A percentile compares a stretch with the other conserved stretches of the same genome.
These are phyloP conservation scores for Simplicillium aogashimaense DNA, from an alignment of 2,329 filamentous ascomycete species.

Conservation along the genomic window DNA sequence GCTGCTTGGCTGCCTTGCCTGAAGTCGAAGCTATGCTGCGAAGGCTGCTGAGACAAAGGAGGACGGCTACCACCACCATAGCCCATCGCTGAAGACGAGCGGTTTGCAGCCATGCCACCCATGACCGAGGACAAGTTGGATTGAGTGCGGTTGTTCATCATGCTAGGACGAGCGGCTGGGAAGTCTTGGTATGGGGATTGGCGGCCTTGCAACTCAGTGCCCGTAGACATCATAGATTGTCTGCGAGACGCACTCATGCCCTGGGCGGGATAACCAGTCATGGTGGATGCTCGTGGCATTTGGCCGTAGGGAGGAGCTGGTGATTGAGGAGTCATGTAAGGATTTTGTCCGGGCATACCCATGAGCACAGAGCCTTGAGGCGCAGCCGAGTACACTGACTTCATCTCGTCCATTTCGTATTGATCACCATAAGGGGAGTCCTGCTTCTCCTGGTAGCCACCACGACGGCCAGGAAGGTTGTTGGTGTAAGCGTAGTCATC, in stretches of 20 bases:
- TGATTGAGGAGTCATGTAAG: slow-evolving; percentile 77
- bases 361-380: slow-evolving; percentile 81
- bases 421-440: slow-evolving; percentile 61
- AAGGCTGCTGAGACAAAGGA: slow-evolving; percentile 33
- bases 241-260: slow-evolving; percentile 44
- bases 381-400: slow-evolving; percentile 88
- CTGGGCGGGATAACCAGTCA: slow-evolving; percentile 34
- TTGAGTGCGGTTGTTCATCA: slow-evolving; percentile 45
- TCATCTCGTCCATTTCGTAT: slow-evolving; percentile 98
- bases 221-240: slow-evolving; percentile 60
- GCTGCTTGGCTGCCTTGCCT: slow-evolving; percentile 53
- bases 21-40: slow-evolving; percentile 50
- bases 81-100: slow-evolving; percentile 37
- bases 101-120: slow-evolving; percentile 25
- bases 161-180: slow-evolving; percentile 45
- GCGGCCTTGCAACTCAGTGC: slow-evolving; percentile 34
- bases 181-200: slow-evolving; percentile 50
- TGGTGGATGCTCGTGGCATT: slow-evolving; percentile 29
- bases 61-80: slow-evolving; percentile 35
- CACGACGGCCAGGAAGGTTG: slow-evolving; percentile 83
- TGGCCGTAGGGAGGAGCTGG: slow-evolving; percentile 59
- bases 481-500: slow-evolving; percentile 87
- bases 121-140: slow-evolving; percentile 36
- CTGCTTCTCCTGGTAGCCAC: slow-evolving; percentile 55
- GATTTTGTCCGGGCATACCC: slow-evolving; percentile 62